Conservation (phyloP, 495 filamentous ascomycete genomes). For the Aspergillus egyptiacus region DNA sequence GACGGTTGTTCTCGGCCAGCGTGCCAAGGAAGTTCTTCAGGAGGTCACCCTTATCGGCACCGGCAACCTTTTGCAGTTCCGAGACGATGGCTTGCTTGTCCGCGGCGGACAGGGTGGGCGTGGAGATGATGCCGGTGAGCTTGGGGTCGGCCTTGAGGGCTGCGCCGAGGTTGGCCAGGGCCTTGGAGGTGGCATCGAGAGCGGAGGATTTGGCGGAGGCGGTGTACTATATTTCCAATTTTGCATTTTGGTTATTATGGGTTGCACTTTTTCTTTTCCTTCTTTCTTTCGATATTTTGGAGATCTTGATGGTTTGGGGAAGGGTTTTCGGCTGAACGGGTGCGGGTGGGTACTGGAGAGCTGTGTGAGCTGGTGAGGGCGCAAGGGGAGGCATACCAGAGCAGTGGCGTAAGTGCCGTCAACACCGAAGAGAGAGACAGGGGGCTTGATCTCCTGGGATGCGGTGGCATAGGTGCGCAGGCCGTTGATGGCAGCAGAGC, state of each 20-base stretch:
- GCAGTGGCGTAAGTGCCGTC: conserved; percentile 98
- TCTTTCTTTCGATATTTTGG: not conserved
- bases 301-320: not conserved
- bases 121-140: conserved; percentile 64
- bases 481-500: conserved; percentile 40
- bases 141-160: conserved; percentile 75
- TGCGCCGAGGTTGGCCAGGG: conserved; percentile 61
- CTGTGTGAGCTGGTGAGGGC: too few species aligned
- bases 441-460: conserved; percentile 67
- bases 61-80: conserved; percentile 76
- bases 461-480: conserved; percentile 72
- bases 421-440: conserved; percentile 86
- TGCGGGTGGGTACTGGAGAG: not conserved
- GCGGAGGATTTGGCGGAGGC: conserved; percentile 79
- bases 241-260: conserved; percentile 8
- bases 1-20: conserved; percentile 91
- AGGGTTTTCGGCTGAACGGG: conserved; percentile 16
- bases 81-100: conserved; percentile 81
- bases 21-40: conserved; percentile 89
- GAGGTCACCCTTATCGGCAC: conserved; percentile 65
- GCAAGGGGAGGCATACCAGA: conserved; percentile 63
- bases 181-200: conserved; percentile 75
- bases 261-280: too few species aligned
- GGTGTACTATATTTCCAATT: conserved; percentile 63
- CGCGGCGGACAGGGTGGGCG: conserved; percentile 66